Percentiles rank a stretch among this genome's conserved stretches.
Conservation (phyloP, 345 rosid genomes). For the Camelina laxa region DNA sequence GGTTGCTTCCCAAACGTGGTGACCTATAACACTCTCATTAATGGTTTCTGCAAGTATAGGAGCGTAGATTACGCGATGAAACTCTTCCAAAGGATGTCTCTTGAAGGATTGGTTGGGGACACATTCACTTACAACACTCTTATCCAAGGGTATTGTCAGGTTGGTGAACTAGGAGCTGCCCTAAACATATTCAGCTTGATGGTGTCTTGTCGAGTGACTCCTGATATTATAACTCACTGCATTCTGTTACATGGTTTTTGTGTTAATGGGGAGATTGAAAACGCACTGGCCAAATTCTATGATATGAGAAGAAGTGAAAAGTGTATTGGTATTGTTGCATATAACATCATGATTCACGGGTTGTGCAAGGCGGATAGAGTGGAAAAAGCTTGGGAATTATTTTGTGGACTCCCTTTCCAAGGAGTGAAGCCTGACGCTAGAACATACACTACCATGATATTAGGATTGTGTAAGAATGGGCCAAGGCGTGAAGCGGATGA, state of each 20-base stretch:
- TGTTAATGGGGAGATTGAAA: conserved; percentile 34
- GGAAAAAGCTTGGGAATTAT: conserved; percentile 23
- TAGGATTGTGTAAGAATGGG: conserved; percentile 44
- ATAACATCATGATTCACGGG: conserved; percentile 35
- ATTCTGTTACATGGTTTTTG: conserved; percentile 42
- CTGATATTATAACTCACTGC: conserved; percentile 39
- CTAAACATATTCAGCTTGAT: conserved; percentile 34
- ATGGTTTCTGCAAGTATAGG: conserved; percentile 40
- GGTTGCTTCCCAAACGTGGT: conserved; percentile 30
- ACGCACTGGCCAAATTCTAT: conserved; percentile 34
- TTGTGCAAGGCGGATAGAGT: conserved; percentile 19
- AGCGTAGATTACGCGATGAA: conserved; percentile 37
- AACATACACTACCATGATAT: conserved; percentile 42
- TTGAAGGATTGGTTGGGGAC: conserved; percentile 26
- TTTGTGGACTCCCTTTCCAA: conserved; percentile 8
- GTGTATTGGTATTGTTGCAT: conserved; percentile 11
- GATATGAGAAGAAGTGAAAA: conserved; percentile 30
- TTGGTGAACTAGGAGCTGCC: conserved; percentile 33
- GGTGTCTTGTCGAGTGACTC: conserved; percentile 34
- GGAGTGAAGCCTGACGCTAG: conserved; percentile 38
- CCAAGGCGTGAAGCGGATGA: conserved; percentile 36
- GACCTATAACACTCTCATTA: conserved; percentile 43
- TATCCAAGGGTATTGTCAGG: conserved; percentile 42
- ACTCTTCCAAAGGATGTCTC: conserved; percentile 36
- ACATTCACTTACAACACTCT: conserved; percentile 32